Base-by-base conservation (phyloP, 331 rosid species). In the Pyrus hybrid region DNA sequence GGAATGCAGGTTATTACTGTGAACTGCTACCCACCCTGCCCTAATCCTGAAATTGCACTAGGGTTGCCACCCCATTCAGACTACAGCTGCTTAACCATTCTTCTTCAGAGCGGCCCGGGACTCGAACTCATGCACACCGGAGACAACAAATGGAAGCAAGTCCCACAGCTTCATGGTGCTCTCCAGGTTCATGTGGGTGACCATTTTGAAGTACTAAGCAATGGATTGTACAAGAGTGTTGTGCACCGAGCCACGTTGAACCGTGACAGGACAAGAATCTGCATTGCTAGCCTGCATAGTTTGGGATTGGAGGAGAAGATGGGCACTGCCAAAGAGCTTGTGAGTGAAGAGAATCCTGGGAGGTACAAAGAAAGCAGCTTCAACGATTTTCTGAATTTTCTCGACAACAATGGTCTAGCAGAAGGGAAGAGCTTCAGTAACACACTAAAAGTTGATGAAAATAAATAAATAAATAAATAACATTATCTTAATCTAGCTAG, bases 41-140 rank as follows among this genome's bases (percentile, higher is more conserved):
- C 90, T 22, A 37, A 81, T 25, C 87, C 86, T 13, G 83, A 79
- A 16, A 32, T 84, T 10, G 82, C 82, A 12, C 77, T 86, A 8
- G 96, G 89, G 13, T 56, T 85, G 30, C 91, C 91, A 3, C 96
- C 93, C 49, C 91, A 90, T 75, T 79, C 89, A 21, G 89, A 85
- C 75, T 80, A 81, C 75, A 84, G 82, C 56, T 88, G 88, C 85
- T 54, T 87, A 47, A 90, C 88, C 72, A 63, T 86, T 58, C 22
- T 85, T 32, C 80, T 79, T 30, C 88, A 83, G 68, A 86, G 78
- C 71, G 32, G 41, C n/a, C 69, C 43, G 13, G 88, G 89, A 28
- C 80, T 83, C 2, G 83, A 83, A 78, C 29, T 80, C 80, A 70
- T 77, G 84, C 78, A 79, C 65, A 20, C 2, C 6, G 76, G 67